Conservation (phyloP, 257 asterid genomes). For the Dorcoceras hygrometricum region DNA sequence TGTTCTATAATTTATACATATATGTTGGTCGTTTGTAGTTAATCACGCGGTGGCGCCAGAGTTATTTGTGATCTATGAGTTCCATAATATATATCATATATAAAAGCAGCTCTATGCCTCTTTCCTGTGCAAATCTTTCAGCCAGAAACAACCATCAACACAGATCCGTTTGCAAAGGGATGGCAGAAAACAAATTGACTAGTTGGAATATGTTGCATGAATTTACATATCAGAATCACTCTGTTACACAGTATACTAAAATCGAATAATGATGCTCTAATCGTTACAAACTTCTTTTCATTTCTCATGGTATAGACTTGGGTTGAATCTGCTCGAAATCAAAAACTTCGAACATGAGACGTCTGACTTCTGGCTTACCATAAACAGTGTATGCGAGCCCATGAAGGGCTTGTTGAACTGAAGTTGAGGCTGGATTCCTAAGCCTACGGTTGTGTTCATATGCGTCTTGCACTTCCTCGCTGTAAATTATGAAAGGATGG, state of each 20-base stretch:
- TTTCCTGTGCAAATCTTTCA: not conserved
- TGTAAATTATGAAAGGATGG: conserved; percentile 74
- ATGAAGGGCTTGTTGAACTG: conserved; percentile 95
- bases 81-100: no score
- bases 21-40: no score
- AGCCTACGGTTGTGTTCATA: conserved; percentile 87
- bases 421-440: conserved; percentile 92
- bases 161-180: not conserved
- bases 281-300: not conserved
- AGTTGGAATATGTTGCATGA: no score
- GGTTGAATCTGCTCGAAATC: conserved; percentile 96
- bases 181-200: no score
- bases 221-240: no score
- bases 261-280: not conserved
- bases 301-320: conserved; percentile 43
- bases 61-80: no score
- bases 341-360: conserved; percentile 95
- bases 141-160: not conserved
- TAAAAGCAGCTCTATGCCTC: not conserved
- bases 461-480: conserved; percentile 81
- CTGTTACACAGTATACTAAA: no score
- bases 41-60: no score
- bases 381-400: conserved; percentile 83
- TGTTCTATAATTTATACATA: not conserved
- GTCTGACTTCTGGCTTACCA: conserved; percentile 93